Percentiles rank a stretch among this genome's conserved stretches.
phyloP scores from a whole-genome alignment of 768 basidiomycete species.

The Cubamyces sp. region DNA sequence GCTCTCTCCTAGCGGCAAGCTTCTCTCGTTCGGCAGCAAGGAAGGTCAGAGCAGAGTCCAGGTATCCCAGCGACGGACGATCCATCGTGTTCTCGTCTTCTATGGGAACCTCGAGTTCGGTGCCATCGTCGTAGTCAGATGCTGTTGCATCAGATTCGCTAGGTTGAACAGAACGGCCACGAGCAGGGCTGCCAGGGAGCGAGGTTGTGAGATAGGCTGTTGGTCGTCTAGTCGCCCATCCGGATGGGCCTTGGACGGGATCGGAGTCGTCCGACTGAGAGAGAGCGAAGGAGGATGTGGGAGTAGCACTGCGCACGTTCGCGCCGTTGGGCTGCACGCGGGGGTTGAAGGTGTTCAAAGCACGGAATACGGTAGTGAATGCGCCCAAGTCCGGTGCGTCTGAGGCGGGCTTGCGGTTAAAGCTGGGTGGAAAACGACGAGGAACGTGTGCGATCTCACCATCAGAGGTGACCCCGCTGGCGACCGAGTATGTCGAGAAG shows the following conservation, averaged over 20 bases:
- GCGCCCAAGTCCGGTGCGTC: slow-evolving; percentile 76
- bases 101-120: slow-evolving; percentile 30
- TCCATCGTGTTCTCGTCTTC: slow-evolving; percentile 38
- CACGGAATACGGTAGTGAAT: slow-evolving; percentile 71
- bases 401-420: slow-evolving; percentile 29
- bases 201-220: slow-evolving; percentile 57
- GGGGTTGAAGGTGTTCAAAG: slow-evolving; percentile 59
- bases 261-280: slow-evolving; percentile 45
- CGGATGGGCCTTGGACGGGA: slow-evolving; percentile 53
- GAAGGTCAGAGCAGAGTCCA: slow-evolving; percentile 77
- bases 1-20: slow-evolving; percentile 47
- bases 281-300: slow-evolving; percentile 34
- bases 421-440: background rate
- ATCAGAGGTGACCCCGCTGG: slow-evolving; percentile 42
- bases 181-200: slow-evolving; percentile 25
- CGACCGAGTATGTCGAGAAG: slow-evolving; percentile 39
- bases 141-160: slow-evolving; percentile 29
- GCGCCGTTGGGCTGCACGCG: slow-evolving; percentile 36
- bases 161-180: slow-evolving; percentile 22
- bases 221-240: slow-evolving; percentile 64
- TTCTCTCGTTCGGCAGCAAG: slow-evolving; percentile 71
- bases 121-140: slow-evolving; percentile 33
- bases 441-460: slow-evolving; percentile 32
- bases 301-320: slow-evolving; percentile 27
- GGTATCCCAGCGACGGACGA: slow-evolving; percentile 70